Conservation (phyloP, 169 alveolate species). For the Cryptosporidium canis region DNA sequence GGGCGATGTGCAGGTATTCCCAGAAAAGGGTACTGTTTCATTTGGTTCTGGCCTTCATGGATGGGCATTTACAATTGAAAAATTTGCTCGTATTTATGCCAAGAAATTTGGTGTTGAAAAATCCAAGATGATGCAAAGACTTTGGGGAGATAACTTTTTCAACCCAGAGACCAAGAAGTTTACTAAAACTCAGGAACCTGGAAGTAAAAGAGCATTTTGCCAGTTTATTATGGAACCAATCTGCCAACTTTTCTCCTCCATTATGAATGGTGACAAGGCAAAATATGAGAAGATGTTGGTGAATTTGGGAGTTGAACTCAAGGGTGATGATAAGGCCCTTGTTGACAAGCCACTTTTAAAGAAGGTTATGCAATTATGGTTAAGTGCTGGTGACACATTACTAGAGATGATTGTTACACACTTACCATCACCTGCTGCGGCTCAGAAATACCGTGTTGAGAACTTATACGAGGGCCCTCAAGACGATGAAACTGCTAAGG, state of each 20-base stretch:
- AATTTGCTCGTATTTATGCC: slow-evolving; percentile 96
- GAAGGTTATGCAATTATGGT: slow-evolving; percentile 98
- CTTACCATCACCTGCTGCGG: slow-evolving; percentile 97
- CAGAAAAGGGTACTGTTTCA: slow-evolving; percentile 97
- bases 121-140: slow-evolving; percentile 95
- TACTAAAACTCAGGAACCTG: slow-evolving; percentile 87
- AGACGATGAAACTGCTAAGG: slow-evolving; percentile 98
- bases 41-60: slow-evolving; percentile 99
- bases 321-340: slow-evolving; percentile 94
- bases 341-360: slow-evolving; percentile 96
- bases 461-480: slow-evolving; percentile 97
- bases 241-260: slow-evolving; percentile 91
- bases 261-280: slow-evolving; percentile 92
- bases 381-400: slow-evolving; percentile 99
- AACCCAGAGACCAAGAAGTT: slow-evolving; percentile 95
- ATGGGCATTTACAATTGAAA: slow-evolving; percentile 98
- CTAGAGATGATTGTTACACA: slow-evolving; percentile 98
- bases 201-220: slow-evolving; percentile 95
- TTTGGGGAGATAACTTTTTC: slow-evolving; percentile 99
- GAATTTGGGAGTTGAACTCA: slow-evolving; percentile 91
- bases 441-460: slow-evolving; percentile 98
- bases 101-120: slow-evolving; percentile 94
- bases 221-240: slow-evolving; percentile 98
- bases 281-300: slow-evolving; percentile 92
- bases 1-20: slow-evolving; percentile 96